Evolutionary conservation across 129 eudicot species (phyloP), one percentile per base, ranked within the genome.

Genomic region (Kitagawia praeruptora): DNA sequence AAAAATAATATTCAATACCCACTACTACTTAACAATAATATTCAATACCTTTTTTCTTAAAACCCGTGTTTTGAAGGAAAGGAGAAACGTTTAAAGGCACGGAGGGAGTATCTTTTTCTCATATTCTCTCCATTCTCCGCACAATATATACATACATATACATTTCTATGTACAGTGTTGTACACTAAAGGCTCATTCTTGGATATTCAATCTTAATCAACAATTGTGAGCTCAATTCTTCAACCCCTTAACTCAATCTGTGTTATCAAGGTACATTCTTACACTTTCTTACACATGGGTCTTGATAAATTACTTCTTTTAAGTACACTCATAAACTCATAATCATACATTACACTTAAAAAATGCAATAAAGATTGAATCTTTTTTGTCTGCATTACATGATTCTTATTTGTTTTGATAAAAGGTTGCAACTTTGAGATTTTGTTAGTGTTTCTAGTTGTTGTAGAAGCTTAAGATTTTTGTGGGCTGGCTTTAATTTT

Each of bases 391-490:
- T 53, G 25, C 25, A 4, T 5, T 53, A 19, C 25, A 53, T 18
- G 61, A 19, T 19, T 53, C 1, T 53, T 5, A 4, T 18, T 18
- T 0, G 61, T 53, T 49, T 3, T 49, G 23, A 2, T 3, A 49
- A 49, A 15, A 3, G 21, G 3, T 0, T 14, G 23, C 23, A 49
- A 49, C 23, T 49, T 49, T 49, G 56, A 16, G 56, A 49, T 49
- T 49, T 15, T 49, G 14, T 77, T 70, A 45, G 41, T 83, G 82
- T 12, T 75, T 67, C 40, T 37, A 47, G 48, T 51, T 42, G 31
- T 40, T 42, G 61, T 53, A 45, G 16, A 54, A 80, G 70, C 70
- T 78, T 58, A 61, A 83, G 21, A 38, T 8, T 41, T 3, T 44
- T 72, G 27, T 40, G 42, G 42, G 42, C 6, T 5, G 42, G 42